Conservation (phyloP, 345 rosid species). For the Triadica sebifera region DNA sequence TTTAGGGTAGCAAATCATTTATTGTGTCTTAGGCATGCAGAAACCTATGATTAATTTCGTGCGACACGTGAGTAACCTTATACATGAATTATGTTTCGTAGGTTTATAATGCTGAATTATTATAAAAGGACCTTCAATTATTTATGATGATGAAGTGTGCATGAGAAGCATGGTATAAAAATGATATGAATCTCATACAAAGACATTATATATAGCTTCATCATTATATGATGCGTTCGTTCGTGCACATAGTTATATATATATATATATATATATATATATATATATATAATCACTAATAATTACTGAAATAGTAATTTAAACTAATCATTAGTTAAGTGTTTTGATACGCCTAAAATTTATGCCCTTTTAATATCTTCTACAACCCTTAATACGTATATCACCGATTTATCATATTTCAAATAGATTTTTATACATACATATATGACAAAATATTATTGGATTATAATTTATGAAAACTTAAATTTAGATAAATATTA, state of each 20-base stretch:
- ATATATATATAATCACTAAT: slow-evolving; percentile 2
- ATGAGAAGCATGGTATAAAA: slow-evolving; percentile 33
- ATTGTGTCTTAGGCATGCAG: slow-evolving; percentile 9
- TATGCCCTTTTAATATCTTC: background rate
- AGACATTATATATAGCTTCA: background rate
- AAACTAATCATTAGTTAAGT: background rate
- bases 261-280: background rate
- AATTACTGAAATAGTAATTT: slow-evolving; percentile 1
- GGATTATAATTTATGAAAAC: no score
- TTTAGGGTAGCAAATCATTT: background rate
- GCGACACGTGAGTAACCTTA: slow-evolving; percentile 1
- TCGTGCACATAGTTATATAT: slow-evolving; percentile 13
- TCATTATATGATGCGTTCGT: slow-evolving; percentile 11
- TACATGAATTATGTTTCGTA: slow-evolving; percentile 7
- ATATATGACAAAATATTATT: no score
- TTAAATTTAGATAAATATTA: no score
- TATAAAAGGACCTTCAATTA: slow-evolving; percentile 13
- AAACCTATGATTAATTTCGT: background rate
- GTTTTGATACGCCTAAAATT: background rate
- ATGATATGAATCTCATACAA: slow-evolving; percentile 20
- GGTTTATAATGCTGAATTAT: slow-evolving; percentile 13
- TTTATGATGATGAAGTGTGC: slow-evolving; percentile 28
- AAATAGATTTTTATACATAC: no score
- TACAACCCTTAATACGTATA: background rate
- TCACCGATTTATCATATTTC: background rate